phyloP scores from a whole-genome alignment of 2,329 filamentous ascomycete genomes.

The Akanthomyces uredinophilus region DNA sequence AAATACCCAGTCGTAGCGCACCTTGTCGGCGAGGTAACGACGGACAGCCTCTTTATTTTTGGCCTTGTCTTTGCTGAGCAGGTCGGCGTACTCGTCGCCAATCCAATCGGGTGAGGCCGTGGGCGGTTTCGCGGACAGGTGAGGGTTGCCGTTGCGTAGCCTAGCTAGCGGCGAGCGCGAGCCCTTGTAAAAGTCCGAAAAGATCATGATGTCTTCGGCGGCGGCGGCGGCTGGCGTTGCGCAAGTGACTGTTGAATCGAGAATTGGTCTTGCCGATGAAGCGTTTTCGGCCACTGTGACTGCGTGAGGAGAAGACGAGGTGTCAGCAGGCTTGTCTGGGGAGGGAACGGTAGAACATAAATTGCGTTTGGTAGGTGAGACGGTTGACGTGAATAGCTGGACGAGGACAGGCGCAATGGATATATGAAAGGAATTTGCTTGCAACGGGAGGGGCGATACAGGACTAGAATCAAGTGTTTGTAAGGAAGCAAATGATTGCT shows the following conservation, averaged over 20 bases:
- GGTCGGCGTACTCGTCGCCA: constrained; percentile 54
- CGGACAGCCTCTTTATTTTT: constrained; percentile 60
- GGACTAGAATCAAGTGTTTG: background rate
- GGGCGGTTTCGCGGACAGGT: constrained; percentile 26
- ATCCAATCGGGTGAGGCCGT: constrained; percentile 29
- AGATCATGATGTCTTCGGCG: constrained; percentile 41
- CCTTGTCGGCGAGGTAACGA: constrained; percentile 47
- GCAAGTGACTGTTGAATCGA: background rate
- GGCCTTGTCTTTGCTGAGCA: constrained; percentile 56
- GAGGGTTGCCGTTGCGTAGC: constrained; percentile 37
- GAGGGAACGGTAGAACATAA: background rate
- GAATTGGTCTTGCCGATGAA: background rate
- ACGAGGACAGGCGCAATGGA: background rate
- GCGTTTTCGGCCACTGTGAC: background rate
- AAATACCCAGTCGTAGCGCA: constrained; percentile 58
- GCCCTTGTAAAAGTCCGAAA: constrained; percentile 55
- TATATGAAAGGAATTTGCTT: background rate
- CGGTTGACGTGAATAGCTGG: background rate
- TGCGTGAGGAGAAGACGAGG: background rate
- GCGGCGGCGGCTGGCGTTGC: background rate
- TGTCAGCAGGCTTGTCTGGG: constrained; percentile 1
- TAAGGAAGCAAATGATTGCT: background rate
- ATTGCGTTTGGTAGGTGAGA: background rate
- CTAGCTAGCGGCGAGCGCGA: constrained; percentile 49
- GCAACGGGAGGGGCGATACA: background rate